These are phyloP conservation scores for Epichloe aotearoae DNA, from an alignment of 2,329 filamentous ascomycete species.

Conservation along the genomic window DNA sequence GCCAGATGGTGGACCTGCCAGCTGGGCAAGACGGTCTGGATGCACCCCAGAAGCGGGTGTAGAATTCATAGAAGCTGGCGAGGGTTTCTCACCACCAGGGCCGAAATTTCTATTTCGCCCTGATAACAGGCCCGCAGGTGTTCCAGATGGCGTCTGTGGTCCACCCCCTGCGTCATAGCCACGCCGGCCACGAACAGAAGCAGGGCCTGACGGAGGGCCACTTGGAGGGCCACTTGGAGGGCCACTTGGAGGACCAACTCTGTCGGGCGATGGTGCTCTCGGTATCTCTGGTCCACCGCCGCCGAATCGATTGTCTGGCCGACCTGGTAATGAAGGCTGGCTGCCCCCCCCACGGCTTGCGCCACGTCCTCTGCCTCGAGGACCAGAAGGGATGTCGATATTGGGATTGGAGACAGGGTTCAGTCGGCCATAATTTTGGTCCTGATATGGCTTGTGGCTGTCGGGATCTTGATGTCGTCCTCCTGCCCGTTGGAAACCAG, in stretches of 20 bases:
- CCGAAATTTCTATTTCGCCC: slow-evolving; percentile 30
- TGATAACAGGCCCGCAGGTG: slow-evolving; percentile 18
- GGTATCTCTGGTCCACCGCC: slow-evolving; percentile 23
- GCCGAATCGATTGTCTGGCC: slow-evolving; percentile 30
- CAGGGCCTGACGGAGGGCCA: slow-evolving; percentile 40
- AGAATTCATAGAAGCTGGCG: slow-evolving; percentile 13
- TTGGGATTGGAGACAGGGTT: slow-evolving; percentile 32
- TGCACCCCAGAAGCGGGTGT: slow-evolving; percentile 26
- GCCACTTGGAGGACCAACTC: slow-evolving; percentile 22
- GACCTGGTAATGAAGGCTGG: slow-evolving; percentile 20
- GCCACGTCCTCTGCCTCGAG: slow-evolving; percentile 36
- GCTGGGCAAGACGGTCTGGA: slow-evolving; percentile 36
- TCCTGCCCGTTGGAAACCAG: slow-evolving; percentile 23
- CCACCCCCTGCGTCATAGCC: slow-evolving; percentile 25
- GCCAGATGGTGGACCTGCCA: slow-evolving; percentile 20
- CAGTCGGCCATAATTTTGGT: slow-evolving; percentile 50
- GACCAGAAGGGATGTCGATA: slow-evolving; percentile 40
- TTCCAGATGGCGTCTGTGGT: slow-evolving; percentile 17
- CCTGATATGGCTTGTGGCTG: slow-evolving; percentile 37
- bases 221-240: slow-evolving; percentile 31
- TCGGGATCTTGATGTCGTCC: slow-evolving; percentile 32
- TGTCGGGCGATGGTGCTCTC: slow-evolving; percentile 33
- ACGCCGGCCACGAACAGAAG: slow-evolving; percentile 34
- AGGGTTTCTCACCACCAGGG: slow-evolving; percentile 12
- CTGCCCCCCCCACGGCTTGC: slow-evolving; percentile 23